Base-by-base conservation (phyloP, 129 eudicot species). In the Cynara cardunculus region DNA sequence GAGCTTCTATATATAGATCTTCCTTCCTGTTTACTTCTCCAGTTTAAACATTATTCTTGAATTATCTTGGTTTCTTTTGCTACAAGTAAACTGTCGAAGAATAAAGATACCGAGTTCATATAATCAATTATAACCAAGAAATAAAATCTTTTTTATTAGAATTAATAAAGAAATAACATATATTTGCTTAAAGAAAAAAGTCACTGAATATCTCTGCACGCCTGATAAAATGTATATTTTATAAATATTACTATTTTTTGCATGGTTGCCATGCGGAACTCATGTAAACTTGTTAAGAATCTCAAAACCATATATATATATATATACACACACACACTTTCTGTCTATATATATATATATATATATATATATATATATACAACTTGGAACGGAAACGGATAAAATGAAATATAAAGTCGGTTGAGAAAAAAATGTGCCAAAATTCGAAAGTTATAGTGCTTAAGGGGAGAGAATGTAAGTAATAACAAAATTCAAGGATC, bases 11-110 rank as follows among this genome's bases (percentile, higher is more conserved):
- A 53, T 53, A 53, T 16, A 71, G 74, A 83, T 71, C 69, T 69
- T 77, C 62, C 69, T 69, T 77, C 62, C 82, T 83, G 78, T 9
- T 77, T 7, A 41, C 72, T 81, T 25, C 84, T 81, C 14, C 22
- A 31, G 72, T 74, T 69, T 77, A 71, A 77, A 35, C 22, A 49
- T 49, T 27, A 71, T 70, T 71, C 31, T 56, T 71, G 62, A 79
- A 24, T 79, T 71, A 71, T 71, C 37, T 32, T 4, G 21, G 13
- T 32, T 34, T 34, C 19, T 71, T 71, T 71, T 16, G 21, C 5
- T 14, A 49, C 22, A 49, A 49, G 18, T 53, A 16, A 16, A 4
- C 8, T 18, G 62, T 53, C 7, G 14, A 46, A 46, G 19, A 14
- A 46, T 5, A 46, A 46, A 46, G 14, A 41, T 41, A 41, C 53